Conservation (phyloP, 2,329 filamentous ascomycete species). For the Ascochyta fabae region DNA sequence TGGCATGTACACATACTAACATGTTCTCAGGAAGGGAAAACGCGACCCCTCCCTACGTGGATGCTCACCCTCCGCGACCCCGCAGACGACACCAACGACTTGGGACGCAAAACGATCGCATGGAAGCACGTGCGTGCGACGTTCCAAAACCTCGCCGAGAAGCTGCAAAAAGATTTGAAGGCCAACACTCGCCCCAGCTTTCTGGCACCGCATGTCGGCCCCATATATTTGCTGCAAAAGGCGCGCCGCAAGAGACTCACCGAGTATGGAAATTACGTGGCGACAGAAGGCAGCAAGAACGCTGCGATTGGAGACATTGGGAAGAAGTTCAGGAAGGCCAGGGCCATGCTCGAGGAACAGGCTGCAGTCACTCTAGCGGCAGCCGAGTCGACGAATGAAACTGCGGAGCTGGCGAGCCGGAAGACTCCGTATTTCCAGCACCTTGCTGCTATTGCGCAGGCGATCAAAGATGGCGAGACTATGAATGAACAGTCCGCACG, state of each 20-base stretch:
- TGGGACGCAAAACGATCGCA: slow-evolving; percentile 57
- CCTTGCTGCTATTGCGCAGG: slow-evolving; percentile 21
- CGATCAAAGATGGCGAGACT: slow-evolving; percentile 19
- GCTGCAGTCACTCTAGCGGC: no score
- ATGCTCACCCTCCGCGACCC: slow-evolving; percentile 66
- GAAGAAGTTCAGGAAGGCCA: neutral
- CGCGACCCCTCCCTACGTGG: slow-evolving; percentile 29
- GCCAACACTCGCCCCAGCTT: slow-evolving; percentile 27
- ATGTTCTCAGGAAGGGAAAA: slow-evolving; percentile 19
- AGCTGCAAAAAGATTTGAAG: slow-evolving; percentile 22
- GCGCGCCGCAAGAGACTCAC: slow-evolving; percentile 22
- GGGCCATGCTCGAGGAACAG: no score
- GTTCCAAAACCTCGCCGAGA: slow-evolving; percentile 37
- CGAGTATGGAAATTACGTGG: slow-evolving; percentile 18
- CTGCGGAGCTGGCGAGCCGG: no score
- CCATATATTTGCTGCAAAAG: slow-evolving; percentile 24
- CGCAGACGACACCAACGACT: slow-evolving; percentile 63
- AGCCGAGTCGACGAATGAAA: no score
- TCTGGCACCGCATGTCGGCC: slow-evolving; percentile 30
- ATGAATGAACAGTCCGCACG: neutral
- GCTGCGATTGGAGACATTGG: neutral
- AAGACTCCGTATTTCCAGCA: neutral
- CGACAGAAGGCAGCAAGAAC: neutral
- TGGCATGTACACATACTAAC: slow-evolving; percentile 9
- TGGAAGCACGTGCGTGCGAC: slow-evolving; percentile 59